Conservation (phyloP, 352 stramenopile genomes). For the Globisporangium sylvaticum region DNA sequence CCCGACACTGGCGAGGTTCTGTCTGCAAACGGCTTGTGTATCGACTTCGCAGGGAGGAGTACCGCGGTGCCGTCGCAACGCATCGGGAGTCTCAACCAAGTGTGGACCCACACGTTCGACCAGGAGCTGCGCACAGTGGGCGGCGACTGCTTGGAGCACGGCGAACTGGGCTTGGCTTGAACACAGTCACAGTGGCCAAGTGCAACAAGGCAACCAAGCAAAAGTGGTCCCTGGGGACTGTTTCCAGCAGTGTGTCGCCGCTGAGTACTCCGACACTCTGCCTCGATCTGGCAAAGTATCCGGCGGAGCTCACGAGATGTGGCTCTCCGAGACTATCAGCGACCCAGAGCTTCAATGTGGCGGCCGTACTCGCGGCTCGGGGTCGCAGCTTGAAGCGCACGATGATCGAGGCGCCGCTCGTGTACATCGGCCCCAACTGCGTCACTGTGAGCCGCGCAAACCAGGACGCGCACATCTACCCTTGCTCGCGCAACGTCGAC, state of each 20-base stretch:
- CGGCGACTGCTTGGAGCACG: constrained; percentile 5
- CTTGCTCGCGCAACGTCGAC: constrained; percentile 1
- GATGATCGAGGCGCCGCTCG: neutral
- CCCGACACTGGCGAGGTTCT: neutral
- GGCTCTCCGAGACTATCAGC: neutral
- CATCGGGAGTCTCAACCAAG: neutral
- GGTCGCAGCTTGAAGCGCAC: constrained; percentile 6
- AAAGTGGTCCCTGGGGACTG: constrained; percentile 11
- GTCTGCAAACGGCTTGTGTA: neutral
- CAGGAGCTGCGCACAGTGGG: neutral
- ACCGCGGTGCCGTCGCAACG: neutral
- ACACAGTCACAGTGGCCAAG: constrained; percentile 4
- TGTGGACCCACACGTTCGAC: constrained; percentile 4
- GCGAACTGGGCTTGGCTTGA: neutral
- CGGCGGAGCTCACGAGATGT: neutral
- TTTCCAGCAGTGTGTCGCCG: neutral
- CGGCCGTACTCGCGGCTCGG: neutral
- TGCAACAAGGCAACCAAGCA: constrained; percentile 12
- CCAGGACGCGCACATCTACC: neutral
- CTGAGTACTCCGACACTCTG: neutral
- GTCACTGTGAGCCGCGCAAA: constrained; percentile 5
- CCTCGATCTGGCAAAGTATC: constrained; percentile 1
- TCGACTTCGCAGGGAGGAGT: neutral
- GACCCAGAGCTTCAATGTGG: neutral
- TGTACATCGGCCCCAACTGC: constrained; percentile 8